phyloP scores from a whole-genome alignment of 345 rosid genomes.

The Reutealis trisperma region DNA sequence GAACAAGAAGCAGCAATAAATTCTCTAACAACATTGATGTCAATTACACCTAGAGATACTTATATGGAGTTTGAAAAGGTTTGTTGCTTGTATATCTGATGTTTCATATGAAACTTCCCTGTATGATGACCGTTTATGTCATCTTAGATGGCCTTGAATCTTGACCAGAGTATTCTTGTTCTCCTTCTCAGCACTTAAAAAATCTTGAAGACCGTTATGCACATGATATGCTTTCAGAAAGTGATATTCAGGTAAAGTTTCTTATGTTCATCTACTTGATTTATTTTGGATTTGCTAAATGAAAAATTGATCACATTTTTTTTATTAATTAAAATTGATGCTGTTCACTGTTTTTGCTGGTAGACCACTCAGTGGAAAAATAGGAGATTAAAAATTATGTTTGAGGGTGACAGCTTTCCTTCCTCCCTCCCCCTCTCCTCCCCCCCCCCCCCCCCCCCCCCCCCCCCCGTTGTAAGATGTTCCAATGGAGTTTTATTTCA shows the following conservation, averaged over 20 bases:
- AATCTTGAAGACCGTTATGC: conserved; percentile 65
- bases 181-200: conserved; percentile 54
- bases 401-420: neutral
- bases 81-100: conserved; percentile 10
- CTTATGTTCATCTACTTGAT: neutral
- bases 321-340: neutral
- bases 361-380: neutral
- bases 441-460: neutral
- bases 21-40: conserved; percentile 79
- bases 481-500: neutral
- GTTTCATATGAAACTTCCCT: neutral
- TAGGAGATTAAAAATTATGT: neutral
- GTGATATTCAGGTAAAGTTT: conserved; percentile 66
- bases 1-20: conserved; percentile 76
- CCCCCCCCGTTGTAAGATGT: neutral
- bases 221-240: conserved; percentile 80
- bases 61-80: conserved; percentile 80
- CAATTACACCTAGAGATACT: conserved; percentile 64
- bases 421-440: neutral
- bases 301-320: neutral
- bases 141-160: conserved; percentile 9
- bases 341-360: neutral
- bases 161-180: conserved; percentile 25
- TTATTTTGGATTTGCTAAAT: conserved; percentile 11
- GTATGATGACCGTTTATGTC: neutral